Evolutionary conservation across 352 stramenopile genomes (phyloP), one percentile per base, ranked within the genome.

Genomic region (Globisporangium iwayamae): DNA sequence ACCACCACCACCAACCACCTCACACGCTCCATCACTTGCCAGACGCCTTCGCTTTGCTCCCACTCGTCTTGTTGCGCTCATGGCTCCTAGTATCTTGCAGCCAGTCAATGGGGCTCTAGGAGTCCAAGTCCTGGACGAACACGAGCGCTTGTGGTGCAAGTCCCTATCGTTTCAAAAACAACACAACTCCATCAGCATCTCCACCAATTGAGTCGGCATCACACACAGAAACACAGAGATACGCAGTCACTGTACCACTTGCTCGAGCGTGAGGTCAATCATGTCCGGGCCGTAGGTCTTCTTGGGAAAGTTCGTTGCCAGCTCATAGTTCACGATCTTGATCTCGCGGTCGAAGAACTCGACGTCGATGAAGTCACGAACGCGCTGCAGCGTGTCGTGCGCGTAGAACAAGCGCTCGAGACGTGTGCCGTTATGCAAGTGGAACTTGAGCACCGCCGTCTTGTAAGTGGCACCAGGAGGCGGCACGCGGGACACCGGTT

Each of bases 281-380:
- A 92, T 36, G 1, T 91, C 80, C 3, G 80, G 74, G 0, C 83
- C 81, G 61, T 88, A 94, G 1, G 79, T 71, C 53, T 83, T 87
- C 62, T 92, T 91, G 0, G 86, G 86, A 53, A 87, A 95, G 62
- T 93, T 95, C n/a, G 86, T 95, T 28, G 84, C 84, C 62, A 95
- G 63, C 54, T 95, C 86, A 62, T 93, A 95, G 68, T 89, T 87
- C 13, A 65, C 75, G 60, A 95, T 93, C 43, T 74, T 20, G 62
- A 95, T 88, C 5, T 81, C 71, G 16, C 83, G 81, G 67, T 95
- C 83, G 57, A 87, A 86, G 58, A 95, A 90, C 69, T 78, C 74
- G 0, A 95, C 86, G 56, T 95, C 86, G 28, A 95, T 74, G 41
- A 89, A 95, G 66, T 91, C 83, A 13, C 86, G 86, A 52, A 93